Evolutionary conservation across 371 early-diverging fungal genomes (phyloP).

Genomic region (Actinomucor elegans): DNA sequence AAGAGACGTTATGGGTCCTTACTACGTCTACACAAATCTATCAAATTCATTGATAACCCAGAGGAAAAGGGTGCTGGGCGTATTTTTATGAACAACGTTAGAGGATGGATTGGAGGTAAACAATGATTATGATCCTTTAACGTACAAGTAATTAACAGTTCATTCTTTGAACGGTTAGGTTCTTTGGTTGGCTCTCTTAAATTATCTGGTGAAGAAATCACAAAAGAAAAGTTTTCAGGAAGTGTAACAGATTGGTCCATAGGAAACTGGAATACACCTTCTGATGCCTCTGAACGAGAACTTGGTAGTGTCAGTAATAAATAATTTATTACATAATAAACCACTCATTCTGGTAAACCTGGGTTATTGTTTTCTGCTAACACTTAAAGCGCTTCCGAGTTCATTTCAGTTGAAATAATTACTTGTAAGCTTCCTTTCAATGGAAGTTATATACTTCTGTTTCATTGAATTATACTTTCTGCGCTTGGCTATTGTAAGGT

Average conservation of each 20-base stretch:
- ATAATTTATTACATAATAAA: too few species aligned
- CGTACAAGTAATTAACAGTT: too few species aligned
- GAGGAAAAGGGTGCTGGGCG: conserved; percentile 49
- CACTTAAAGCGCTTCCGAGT: too few species aligned
- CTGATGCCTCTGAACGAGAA: conserved; percentile 6
- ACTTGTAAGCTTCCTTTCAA: too few species aligned
- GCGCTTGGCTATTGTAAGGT: too few species aligned
- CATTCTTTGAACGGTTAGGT: conserved; percentile 28
- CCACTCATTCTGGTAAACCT: too few species aligned
- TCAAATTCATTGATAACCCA: conserved; percentile 38
- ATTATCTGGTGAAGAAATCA: conserved; percentile 63
- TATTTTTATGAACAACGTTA: conserved; percentile 68
- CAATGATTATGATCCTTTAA: not conserved
- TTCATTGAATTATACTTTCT: too few species aligned
- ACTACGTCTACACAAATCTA: conserved; percentile 28
- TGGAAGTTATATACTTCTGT: too few species aligned
- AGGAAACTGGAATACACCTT: conserved; percentile 28
- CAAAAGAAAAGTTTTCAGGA: conserved; percentile 62
- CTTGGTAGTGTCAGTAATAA: conserved; percentile 3
- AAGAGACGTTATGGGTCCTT: conserved; percentile 36
- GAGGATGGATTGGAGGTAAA: conserved; percentile 79
- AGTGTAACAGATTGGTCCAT: conserved; percentile 71
- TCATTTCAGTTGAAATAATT: too few species aligned
- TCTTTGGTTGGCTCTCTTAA: conserved; percentile 75
- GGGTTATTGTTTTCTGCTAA: too few species aligned